Evolutionary conservation across 2,329 filamentous ascomycete species (phyloP), one percentile per base, ranked within the genome.

Genomic region (Pestalotiopsis sp.): DNA sequence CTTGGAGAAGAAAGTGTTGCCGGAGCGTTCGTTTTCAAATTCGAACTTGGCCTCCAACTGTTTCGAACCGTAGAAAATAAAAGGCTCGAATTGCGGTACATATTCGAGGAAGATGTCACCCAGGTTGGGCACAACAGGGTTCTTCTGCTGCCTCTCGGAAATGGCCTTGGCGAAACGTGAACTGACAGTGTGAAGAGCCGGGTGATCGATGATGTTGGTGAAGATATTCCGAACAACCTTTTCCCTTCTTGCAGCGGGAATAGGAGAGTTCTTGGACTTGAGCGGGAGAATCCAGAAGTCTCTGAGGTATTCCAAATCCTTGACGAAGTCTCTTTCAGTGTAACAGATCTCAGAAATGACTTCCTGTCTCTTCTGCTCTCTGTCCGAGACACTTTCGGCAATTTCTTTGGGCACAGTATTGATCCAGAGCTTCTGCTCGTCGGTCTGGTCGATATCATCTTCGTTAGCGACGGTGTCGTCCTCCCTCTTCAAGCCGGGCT

Each of bases 291-390:
- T 97, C 96, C 96, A 99, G 85, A 98, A 99, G 83, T 99, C 96
- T 70, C 96, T 90, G 38, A 99, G 85, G 78, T 99, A 99, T 81
- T 99, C 96, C 75, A 99, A 85, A 80, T 99, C 96, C 84, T 99
- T 99, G 78, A 99, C 96, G 76, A 99, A 99, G 82, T 99, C 96
- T 74, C 96, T 90, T 80, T 99, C 96, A 0, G 96, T 99, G 82
- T 99, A 99, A 90, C 97, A 98, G 71, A 98, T 91, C 80, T 99
- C 96, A 5, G 95, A 98, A 70, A 99, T 98, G 74, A 99, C 93
- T 78, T 99, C 96, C 79, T 99, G 96, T 59, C 96, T 90, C 84
- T 98, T 98, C 90, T 97, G 97, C 80, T 99, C 96, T 73, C 89
- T 90, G 73, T 99, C 96, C 64, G 90, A 91, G 38, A 98, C 91